Conservation (phyloP, 1,139 yeast genomes). For the Zygosaccharomyces sapae region DNA sequence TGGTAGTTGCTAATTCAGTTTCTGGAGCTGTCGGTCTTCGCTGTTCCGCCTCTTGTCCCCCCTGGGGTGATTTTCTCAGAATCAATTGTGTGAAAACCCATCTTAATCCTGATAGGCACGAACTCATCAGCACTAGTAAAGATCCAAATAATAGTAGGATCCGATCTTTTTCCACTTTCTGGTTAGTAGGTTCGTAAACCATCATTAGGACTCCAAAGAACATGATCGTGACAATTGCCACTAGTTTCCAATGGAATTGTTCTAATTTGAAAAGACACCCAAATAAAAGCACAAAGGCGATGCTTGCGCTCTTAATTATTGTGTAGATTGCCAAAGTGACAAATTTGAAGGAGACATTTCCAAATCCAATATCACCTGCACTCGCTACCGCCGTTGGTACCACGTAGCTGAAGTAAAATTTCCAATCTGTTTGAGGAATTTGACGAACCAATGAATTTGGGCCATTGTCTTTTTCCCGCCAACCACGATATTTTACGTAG, state of each 20-base stretch:
- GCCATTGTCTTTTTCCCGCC: slow-evolving; percentile 10
- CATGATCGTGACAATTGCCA: slow-evolving; percentile 71
- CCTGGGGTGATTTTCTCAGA: slow-evolving; percentile 33
- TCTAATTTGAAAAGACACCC: slow-evolving; percentile 79
- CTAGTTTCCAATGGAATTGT: slow-evolving; percentile 58
- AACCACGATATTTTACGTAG: slow-evolving; percentile 19
- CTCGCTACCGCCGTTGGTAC: slow-evolving; percentile 85
- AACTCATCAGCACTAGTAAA: slow-evolving; percentile 66
- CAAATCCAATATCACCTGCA: slow-evolving; percentile 91
- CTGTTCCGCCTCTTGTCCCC: slow-evolving; percentile 1
- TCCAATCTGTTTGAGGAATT: slow-evolving; percentile 22
- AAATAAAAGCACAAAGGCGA: slow-evolving; percentile 82
- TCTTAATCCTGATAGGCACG: slow-evolving; percentile 81
- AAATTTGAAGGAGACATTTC: slow-evolving; percentile 74
- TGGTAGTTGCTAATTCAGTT: slow-evolving; percentile 14
- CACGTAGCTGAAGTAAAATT: slow-evolving; percentile 50
- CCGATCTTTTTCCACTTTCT: slow-evolving; percentile 22
- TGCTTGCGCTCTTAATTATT: slow-evolving; percentile 83
- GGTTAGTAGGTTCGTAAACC: slow-evolving; percentile 48
- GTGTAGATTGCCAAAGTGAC: slow-evolving; percentile 84
- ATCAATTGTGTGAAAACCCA: slow-evolving; percentile 93
- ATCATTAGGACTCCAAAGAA: slow-evolving; percentile 78
- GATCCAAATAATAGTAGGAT: slow-evolving; percentile 51
- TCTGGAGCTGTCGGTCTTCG: slow-evolving; percentile 2
- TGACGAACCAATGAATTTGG: slow-evolving; percentile 1